phyloP scores from a whole-genome alignment of 2,329 filamentous ascomycete species.

The Talaromyces amestolkiae region DNA sequence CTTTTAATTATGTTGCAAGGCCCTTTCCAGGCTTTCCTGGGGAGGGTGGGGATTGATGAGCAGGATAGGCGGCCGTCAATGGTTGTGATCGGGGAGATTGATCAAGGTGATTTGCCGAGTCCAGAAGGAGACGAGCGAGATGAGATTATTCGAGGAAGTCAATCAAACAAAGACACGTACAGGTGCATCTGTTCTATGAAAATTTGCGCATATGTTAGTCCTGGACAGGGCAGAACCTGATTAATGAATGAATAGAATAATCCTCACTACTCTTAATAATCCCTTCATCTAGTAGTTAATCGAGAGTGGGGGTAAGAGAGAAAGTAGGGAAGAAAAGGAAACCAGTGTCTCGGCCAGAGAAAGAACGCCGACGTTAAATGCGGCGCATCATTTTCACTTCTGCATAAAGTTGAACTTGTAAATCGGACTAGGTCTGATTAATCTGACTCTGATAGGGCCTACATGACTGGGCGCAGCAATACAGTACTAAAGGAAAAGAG shows the following conservation, averaged over 20 bases:
- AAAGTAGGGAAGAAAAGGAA: background rate
- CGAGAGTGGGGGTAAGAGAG: constrained; percentile 9
- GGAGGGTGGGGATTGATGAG: constrained; percentile 14
- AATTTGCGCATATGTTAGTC: background rate
- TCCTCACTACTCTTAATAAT: constrained; percentile 12
- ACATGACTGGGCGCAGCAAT: constrained; percentile 14
- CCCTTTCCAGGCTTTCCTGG: background rate
- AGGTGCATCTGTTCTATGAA: background rate
- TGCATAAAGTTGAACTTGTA: constrained; percentile 17
- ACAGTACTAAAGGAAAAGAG: background rate
- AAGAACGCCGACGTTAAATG: constrained; percentile 18
- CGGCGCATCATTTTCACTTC: constrained; percentile 19
- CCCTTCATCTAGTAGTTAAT: constrained; percentile 11
- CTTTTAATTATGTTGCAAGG: constrained; percentile 15
- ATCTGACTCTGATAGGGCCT: constrained; percentile 14
- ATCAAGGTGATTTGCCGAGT: background rate
- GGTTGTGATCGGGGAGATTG: constrained; percentile 2
- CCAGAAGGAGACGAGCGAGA: background rate
- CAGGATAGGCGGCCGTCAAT: constrained; percentile 7
- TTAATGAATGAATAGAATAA: constrained; percentile 13
- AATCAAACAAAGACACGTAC: constrained; percentile 2
- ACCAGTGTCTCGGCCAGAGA: constrained; percentile 16
- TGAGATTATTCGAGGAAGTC: background rate
- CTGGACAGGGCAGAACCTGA: constrained; percentile 6
- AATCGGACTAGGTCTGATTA: constrained; percentile 16